A percentile compares a stretch with the other conserved stretches of the same genome.
Conservation (phyloP, 2,329 filamentous ascomycete species). For the Pseudocercospora cruenta region DNA sequence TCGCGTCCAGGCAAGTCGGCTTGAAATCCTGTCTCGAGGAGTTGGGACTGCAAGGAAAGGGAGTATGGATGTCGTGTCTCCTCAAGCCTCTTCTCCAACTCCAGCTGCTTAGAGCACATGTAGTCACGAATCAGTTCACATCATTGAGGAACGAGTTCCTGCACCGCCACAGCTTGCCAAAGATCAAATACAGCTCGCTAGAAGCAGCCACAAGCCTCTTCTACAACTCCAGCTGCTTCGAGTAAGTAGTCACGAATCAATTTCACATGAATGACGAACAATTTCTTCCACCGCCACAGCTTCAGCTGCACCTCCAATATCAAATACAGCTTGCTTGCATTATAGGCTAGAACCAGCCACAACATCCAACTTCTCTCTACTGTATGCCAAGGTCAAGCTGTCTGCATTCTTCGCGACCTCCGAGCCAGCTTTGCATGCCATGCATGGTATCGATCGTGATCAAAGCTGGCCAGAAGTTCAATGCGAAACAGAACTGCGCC, state of each 20-base stretch:
- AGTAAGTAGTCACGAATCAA: too few relatives aligned
- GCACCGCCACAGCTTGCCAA: neutral
- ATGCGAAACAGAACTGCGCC: neutral
- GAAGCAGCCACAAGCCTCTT: neutral
- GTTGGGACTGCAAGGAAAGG: conserved; percentile 36
- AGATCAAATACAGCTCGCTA: neutral
- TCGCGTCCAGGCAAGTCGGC: conserved; percentile 72
- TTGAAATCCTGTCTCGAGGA: conserved; percentile 40
- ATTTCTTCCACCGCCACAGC: too few relatives aligned
- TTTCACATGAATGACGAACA: too few relatives aligned
- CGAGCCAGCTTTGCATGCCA: conserved; percentile 7
- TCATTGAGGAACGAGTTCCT: neutral
- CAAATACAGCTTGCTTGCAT: too few relatives aligned
- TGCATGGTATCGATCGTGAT: neutral
- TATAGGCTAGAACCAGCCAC: neutral
- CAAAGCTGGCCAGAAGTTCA: neutral
- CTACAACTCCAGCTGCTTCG: neutral
- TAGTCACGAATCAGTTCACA: neutral
- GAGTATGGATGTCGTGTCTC: conserved; percentile 62
- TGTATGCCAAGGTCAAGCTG: neutral
- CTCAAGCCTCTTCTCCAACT: conserved; percentile 20
- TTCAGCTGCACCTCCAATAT: too few relatives aligned
- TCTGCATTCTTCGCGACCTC: neutral
- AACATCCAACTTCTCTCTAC: neutral
- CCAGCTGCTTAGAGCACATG: conserved; percentile 3